A percentile compares a stretch with the other conserved stretches of the same genome.
phyloP scores from a whole-genome alignment of 1,284 basidiomycete species.

The Ustilago esculenta region DNA sequence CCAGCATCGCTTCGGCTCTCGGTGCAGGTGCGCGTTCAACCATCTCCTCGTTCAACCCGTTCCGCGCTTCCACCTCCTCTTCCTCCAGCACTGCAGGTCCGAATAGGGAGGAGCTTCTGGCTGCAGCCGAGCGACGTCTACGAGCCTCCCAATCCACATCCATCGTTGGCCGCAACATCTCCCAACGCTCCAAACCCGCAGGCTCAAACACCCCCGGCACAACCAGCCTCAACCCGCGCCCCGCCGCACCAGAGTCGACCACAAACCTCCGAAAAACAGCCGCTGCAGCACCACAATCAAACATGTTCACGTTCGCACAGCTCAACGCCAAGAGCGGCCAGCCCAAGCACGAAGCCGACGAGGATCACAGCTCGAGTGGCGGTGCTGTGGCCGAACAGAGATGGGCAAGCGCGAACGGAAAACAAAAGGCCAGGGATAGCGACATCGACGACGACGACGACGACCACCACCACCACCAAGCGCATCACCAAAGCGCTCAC shows the following conservation, averaged over 20 bases:
- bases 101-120: constrained; percentile 49
- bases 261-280: constrained; percentile 32
- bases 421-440: constrained; percentile 26
- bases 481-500: too few relatives aligned
- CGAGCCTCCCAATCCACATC: constrained; percentile 24
- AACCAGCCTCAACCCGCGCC: constrained; percentile 29
- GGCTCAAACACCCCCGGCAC: constrained; percentile 16
- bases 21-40: constrained; percentile 31
- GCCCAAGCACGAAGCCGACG: constrained; percentile 8
- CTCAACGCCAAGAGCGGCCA: constrained; percentile 8
- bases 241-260: constrained; percentile 2
- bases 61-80: constrained; percentile 13
- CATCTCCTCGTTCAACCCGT: constrained; percentile 30
- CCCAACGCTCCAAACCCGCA: constrained; percentile 20
- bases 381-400: constrained; percentile 49
- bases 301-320: constrained; percentile 42
- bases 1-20: constrained; percentile 23
- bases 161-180: constrained; percentile 52
- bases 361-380: constrained; percentile 49
- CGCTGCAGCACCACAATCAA: constrained; percentile 10
- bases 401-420: constrained; percentile 17
- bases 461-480: too few relatives aligned
- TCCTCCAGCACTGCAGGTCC: constrained; percentile 12
- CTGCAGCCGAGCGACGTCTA: constrained; percentile 53
- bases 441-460: constrained; percentile 25